phyloP scores from a whole-genome alignment of 177 flowering plant species.

The Vitis hybrid region DNA sequence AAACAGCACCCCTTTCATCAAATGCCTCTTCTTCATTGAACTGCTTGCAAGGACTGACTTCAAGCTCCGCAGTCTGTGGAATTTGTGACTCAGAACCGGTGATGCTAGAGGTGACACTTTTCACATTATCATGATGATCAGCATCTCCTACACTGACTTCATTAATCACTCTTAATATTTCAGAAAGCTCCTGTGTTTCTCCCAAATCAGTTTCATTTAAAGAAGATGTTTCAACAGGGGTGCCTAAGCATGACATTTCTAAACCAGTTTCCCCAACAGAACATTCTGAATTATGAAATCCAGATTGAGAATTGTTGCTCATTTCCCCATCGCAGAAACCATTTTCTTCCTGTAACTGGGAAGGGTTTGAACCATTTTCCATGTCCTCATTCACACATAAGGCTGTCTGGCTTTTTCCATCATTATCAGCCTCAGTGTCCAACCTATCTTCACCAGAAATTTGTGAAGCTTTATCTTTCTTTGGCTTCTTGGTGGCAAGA shows the following conservation, averaged over 20 bases:
- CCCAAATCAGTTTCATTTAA: constrained; percentile 11
- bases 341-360: not conserved
- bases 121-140: constrained; percentile 11
- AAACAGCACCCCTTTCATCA: constrained; percentile 1
- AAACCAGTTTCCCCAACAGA: constrained; percentile 8
- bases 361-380: not conserved
- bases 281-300: constrained; percentile 6
- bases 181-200: constrained; percentile 9
- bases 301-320: constrained; percentile 1
- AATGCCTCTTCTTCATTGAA: constrained; percentile 9
- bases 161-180: constrained; percentile 4
- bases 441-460: constrained; percentile 11
- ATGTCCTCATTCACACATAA: constrained; percentile 8
- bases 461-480: constrained; percentile 24
- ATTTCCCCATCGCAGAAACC: constrained; percentile 2
- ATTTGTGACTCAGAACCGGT: constrained; percentile 5
- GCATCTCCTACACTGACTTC: constrained; percentile 16
- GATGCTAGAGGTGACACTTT: constrained; percentile 7
- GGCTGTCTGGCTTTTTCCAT: constrained; percentile 1
- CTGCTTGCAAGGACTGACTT: constrained; percentile 4
- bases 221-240: constrained; percentile 10
- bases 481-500: constrained; percentile 32
- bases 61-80: constrained; percentile 15
- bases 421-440: constrained; percentile 16
- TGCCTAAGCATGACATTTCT: constrained; percentile 10